Evolutionary conservation across 2,329 filamentous ascomycete species (phyloP).

Genomic region (Trichoderma hamatum): DNA sequence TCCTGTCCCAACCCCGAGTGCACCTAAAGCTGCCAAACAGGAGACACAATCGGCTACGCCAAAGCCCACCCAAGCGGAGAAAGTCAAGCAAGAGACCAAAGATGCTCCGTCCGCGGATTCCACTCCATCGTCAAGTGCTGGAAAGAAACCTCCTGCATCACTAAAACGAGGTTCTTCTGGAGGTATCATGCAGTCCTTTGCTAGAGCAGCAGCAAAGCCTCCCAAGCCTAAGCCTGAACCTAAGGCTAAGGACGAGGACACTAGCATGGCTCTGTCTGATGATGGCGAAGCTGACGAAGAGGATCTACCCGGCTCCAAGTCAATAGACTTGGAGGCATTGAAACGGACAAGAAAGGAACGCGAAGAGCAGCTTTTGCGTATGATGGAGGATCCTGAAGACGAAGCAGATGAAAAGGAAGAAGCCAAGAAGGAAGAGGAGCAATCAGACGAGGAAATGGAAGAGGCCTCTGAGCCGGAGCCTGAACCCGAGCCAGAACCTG

Average conservation of each 20-base stretch:
- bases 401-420: constrained; percentile 56
- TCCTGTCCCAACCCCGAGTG: constrained; percentile 32
- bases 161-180: constrained; percentile 62
- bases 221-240: constrained; percentile 51
- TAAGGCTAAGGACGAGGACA: constrained; percentile 38
- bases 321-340: constrained; percentile 32
- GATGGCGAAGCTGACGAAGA: constrained; percentile 47
- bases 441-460: constrained; percentile 46
- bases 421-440: constrained; percentile 43
- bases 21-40: constrained; percentile 31
- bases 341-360: constrained; percentile 42
- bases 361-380: constrained; percentile 45
- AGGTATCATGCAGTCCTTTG: constrained; percentile 78
- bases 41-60: neutral
- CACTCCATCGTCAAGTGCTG: constrained; percentile 34
- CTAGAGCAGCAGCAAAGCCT: constrained; percentile 55
- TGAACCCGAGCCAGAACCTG: constrained; percentile 40
- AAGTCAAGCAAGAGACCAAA: constrained; percentile 40
- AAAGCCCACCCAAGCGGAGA: constrained; percentile 28
- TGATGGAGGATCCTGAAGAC: constrained; percentile 58
- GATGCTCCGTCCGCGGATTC: constrained; percentile 33
- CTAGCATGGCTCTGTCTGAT: constrained; percentile 41
- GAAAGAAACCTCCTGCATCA: constrained; percentile 43
- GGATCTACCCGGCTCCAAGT: constrained; percentile 38
- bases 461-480: constrained; percentile 45